Evolutionary conservation across 1,139 yeast genomes (phyloP).

Genomic region (Nadsonia commutata): DNA sequence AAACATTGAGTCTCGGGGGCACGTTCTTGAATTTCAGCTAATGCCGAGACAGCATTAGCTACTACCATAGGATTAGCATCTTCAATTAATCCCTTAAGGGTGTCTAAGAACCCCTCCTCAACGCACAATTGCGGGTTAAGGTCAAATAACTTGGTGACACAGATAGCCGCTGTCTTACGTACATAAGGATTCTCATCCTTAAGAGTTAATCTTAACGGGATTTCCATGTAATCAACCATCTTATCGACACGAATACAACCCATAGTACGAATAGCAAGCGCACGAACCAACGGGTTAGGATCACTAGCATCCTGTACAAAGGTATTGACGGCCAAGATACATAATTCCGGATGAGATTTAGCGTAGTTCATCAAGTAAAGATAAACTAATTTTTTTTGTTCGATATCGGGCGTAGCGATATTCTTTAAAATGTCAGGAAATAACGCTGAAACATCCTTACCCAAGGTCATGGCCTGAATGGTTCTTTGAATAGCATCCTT

Average conservation of each 20-base stretch:
- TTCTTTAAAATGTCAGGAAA: conserved; percentile 95
- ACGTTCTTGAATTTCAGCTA: conserved; percentile 67
- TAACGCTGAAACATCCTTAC: conserved; percentile 90
- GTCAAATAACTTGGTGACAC: conserved; percentile 92
- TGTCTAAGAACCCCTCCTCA: conserved; percentile 74
- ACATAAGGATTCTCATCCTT: conserved; percentile 94
- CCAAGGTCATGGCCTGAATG: conserved; percentile 96
- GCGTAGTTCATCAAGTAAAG: conserved; percentile 95
- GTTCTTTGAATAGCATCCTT: conserved; percentile 96
- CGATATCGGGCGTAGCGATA: conserved; percentile 92
- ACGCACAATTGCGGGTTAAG: conserved; percentile 66
- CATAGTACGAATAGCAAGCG: conserved; percentile 96
- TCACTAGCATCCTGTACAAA: conserved; percentile 91
- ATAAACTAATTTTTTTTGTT: conserved; percentile 92
- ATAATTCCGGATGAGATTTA: conserved; percentile 86
- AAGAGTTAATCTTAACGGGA: conserved; percentile 73
- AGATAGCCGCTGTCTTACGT: conserved; percentile 91
- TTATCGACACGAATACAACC: conserved; percentile 93
- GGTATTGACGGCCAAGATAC: conserved; percentile 92
- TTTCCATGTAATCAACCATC: conserved; percentile 88
- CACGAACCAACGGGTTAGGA: conserved; percentile 90
- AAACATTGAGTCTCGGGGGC: conserved; percentile 39
- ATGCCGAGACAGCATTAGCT: conserved; percentile 80
- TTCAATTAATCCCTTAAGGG: conserved; percentile 52
- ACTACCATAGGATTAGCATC: conserved; percentile 91